Percentiles rank a stretch among this genome's conserved stretches.
phyloP scores from a whole-genome alignment of 1,139 yeast genomes.

The Pichia sp. region DNA sequence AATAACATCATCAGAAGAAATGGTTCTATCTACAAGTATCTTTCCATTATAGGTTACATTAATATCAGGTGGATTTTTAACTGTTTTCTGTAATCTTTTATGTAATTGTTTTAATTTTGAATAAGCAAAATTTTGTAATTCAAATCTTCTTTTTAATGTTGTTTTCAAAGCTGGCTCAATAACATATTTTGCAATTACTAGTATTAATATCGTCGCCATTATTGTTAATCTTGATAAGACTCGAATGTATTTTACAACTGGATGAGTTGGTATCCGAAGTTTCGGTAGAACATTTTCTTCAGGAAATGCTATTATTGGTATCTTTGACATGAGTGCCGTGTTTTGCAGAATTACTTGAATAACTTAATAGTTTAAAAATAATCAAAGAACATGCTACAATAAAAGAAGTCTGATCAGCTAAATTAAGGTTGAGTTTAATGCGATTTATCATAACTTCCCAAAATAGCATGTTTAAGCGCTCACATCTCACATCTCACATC shows the following conservation, averaged over 20 bases:
- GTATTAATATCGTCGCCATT: conserved; percentile 19
- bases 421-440: no score
- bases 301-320: conserved; percentile 29
- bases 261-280: conserved; percentile 15
- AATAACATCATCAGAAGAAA: conserved; percentile 27
- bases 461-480: conserved; percentile 1
- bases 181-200: conserved; percentile 21
- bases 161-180: conserved; percentile 25
- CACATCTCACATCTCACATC: no score
- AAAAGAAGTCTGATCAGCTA: no score
- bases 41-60: conserved; percentile 37
- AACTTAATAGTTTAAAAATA: background rate
- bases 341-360: no score
- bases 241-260: conserved; percentile 26
- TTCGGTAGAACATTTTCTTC: conserved; percentile 20
- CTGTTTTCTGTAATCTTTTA: conserved; percentile 16
- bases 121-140: conserved; percentile 21
- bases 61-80: conserved; percentile 30
- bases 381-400: no score
- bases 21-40: conserved; percentile 36
- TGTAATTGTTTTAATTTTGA: conserved; percentile 17
- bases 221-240: conserved; percentile 27
- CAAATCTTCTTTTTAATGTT: conserved; percentile 24
- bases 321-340: conserved; percentile 10
- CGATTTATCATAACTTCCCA: background rate